A percentile compares a stretch with the other conserved stretches of the same genome.
These are phyloP conservation scores for Sordaria brevicollis DNA, from an alignment of 495 filamentous ascomycete genomes.

Conservation along the genomic window DNA sequence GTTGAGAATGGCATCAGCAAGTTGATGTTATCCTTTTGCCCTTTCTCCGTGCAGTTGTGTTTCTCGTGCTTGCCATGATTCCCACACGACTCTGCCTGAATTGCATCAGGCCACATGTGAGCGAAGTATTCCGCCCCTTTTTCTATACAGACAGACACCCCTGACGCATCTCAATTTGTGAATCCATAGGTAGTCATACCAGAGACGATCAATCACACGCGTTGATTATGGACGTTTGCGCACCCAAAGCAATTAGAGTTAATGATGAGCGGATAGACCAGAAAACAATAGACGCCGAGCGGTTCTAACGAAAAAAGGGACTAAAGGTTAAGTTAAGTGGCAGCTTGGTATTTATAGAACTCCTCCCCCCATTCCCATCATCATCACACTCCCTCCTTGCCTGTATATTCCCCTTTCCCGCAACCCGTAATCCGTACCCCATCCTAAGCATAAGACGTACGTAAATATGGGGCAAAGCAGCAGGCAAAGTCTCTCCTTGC, in stretches of 20 bases:
- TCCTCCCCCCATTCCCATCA: not conserved
- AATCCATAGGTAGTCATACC: no score
- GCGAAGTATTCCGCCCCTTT: not conserved
- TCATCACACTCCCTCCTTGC: not conserved
- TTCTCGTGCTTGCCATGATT: no score
- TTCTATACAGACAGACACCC: not conserved
- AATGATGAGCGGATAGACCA: not conserved
- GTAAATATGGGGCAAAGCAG: conserved; percentile 13
- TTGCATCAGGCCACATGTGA: no score
- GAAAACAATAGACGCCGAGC: not conserved
- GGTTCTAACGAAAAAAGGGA: not conserved
- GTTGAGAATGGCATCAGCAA: no score
- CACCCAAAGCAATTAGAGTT: not conserved
- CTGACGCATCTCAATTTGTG: not conserved
- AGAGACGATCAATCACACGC: not conserved
- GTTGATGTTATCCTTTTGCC: no score
- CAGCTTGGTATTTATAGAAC: not conserved
- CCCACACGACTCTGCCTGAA: no score
- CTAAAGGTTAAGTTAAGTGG: not conserved
- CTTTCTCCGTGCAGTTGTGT: no score
- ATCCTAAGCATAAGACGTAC: not conserved
- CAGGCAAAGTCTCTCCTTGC: conserved; percentile 22
- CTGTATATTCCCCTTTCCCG: not conserved
- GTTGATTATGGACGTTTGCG: not conserved
- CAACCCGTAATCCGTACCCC: not conserved